A percentile compares a stretch with the other conserved stretches of the same genome.
Conservation (phyloP, 1,284 basidiomycete species). For the Sanghuangporus baumii region DNA sequence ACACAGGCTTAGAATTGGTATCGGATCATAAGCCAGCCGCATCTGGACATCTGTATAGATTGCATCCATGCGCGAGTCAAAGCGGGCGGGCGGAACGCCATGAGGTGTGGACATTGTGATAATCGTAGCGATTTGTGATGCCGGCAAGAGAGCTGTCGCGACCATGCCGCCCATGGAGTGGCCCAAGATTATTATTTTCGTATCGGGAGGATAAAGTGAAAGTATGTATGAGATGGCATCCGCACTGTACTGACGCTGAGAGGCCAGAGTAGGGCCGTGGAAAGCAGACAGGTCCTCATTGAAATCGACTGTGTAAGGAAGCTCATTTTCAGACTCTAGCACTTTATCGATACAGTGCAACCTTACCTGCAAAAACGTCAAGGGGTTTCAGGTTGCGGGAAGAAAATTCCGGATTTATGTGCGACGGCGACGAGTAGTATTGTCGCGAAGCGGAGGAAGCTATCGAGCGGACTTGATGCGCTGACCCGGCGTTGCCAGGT, state of each 20-base stretch:
- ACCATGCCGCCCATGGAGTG: slow-evolving; percentile 99
- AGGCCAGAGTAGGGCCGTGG: slow-evolving; percentile 82
- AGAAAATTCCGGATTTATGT: slow-evolving; percentile 45
- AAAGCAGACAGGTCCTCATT: slow-evolving; percentile 98
- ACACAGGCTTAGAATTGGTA: slow-evolving; percentile 81
- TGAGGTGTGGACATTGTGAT: slow-evolving; percentile 97
- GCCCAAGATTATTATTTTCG: slow-evolving; percentile 72
- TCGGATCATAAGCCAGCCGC: slow-evolving; percentile 35
- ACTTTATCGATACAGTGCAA: background rate
- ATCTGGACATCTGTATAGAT: slow-evolving; percentile 55
- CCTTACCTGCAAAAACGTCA: slow-evolving; percentile 80
- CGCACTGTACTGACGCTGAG: slow-evolving; percentile 77
- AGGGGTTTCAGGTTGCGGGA: slow-evolving; percentile 48
- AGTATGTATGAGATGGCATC: slow-evolving; percentile 75
- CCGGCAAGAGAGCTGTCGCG: slow-evolving; percentile 67
- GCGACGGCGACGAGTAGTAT: slow-evolving; percentile 57
- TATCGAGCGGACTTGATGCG: slow-evolving; percentile 90
- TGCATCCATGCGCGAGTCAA: slow-evolving; percentile 74
- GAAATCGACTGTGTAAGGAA: slow-evolving; percentile 69
- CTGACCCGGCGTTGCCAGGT: slow-evolving; percentile 96
- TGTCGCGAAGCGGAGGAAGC: slow-evolving; percentile 86
- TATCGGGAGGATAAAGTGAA: slow-evolving; percentile 62
- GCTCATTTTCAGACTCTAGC: background rate
- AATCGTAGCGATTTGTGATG: slow-evolving; percentile 63
- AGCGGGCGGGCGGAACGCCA: slow-evolving; percentile 80